Evolutionary conservation across 1,284 basidiomycete genomes (phyloP), one percentile per base, ranked within the genome.

Genomic region (Trichosporon asahii): DNA sequence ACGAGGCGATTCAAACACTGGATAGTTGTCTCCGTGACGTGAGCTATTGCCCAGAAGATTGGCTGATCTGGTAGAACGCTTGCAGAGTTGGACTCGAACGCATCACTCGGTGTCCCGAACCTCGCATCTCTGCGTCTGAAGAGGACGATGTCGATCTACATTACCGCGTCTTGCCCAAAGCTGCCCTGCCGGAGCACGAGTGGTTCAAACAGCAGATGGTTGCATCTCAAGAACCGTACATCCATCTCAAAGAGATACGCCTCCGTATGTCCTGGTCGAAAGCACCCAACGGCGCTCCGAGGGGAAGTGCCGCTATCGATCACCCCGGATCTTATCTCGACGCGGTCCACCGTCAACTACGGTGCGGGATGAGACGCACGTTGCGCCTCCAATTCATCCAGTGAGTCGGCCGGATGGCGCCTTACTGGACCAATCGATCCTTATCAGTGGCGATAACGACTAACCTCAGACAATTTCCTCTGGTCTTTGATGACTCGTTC

Each of bases 401-500:
- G 75, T 76, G 15, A 55, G 74, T 46, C 2, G 21, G 64, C 4
- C 4, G 8, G 40, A 44, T 44, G 14, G 18, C 40, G 40, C 40
- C 40, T 18, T 7, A n/a, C 18, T n/a, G 12, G 18, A 40, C 40
- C 40, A 44, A 44, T 44, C 40, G 2, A 4, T 12, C 40, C 40
- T 44, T 44, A 44, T 44, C 40, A 7, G 40, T 44, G 40, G 40
- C 21, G 46, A 53, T 53, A 53, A 53, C 25, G 18, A 68, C 68
- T 73, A 40, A 73, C 60, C 12, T 18, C 55, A 78, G 77, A 23
- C 76, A 76, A 0, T 79, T 77, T 44, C 76, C 76, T 2, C 71
- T 75, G 18, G 70, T 79, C 12, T 77, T 79, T 49, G 71, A 60
- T 8, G 67, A 53, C 66, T 46, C 68, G n/a, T 68, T 69, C 57